Base-by-base conservation (phyloP, 2,329 filamentous ascomycete genomes). In the Decorospora gaudefroyi region DNA sequence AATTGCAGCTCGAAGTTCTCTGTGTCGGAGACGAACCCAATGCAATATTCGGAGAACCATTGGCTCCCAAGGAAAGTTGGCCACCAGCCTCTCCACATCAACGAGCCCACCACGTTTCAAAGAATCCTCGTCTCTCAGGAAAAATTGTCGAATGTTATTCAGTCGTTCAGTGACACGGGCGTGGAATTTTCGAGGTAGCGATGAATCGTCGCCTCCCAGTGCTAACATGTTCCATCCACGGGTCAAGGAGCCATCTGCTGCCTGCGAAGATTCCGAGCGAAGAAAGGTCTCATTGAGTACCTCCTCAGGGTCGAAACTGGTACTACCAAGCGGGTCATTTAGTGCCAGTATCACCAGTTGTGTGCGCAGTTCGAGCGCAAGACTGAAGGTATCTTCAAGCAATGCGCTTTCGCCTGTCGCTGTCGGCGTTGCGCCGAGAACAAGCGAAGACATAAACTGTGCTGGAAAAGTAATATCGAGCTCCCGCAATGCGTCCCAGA, bases 351-450 rank as follows among this genome's bases (percentile, higher is more conserved):
- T 76, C n/a, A 76, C 67, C 8, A 74, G 68, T 49, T 84, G 81
- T 2, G 79, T 82, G 2, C 80, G 74, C 15, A 84, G 69, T 5
- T 79, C 76, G 5, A 83, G 60, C 1, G 72, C 77, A 15, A 82
- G 51, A 3, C 73, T 58, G 42, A 81, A 76, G 0, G 76, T 79
- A 29, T 72, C 52, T 37, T 72, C 34, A 9, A 68, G 47, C 5
- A 80, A 51, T 2, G 44, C 51, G 51, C 75, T 79, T 4, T 69
- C 62, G 4, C 74, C 76, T 12, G 37, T 13, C 37, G 35, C 4
- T 35, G 54, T 22, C 46, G 31, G 40, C 7, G 42, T 15, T 7
- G 15, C 18, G 1, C 32, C 43, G 22, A 45, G 44, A n/a, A 53
- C 46, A 3, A 68, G 49, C 1, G 54, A 53, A 16, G 44, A 50